Base-by-base conservation (phyloP, 148 eudicot species). In the Pouteria glomerata region DNA sequence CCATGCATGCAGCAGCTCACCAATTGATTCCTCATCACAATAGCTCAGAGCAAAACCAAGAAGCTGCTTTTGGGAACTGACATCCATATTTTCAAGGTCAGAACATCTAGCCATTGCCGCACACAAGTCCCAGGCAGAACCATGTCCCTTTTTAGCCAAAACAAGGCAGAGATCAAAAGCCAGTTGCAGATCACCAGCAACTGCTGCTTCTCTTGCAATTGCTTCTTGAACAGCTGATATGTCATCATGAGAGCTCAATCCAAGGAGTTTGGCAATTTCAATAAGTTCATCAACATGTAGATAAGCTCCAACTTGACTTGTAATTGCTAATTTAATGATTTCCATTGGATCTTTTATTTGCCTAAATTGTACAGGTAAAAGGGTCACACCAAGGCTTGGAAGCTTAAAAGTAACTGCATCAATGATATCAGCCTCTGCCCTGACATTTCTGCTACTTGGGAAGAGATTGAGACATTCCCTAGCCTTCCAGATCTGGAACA, bases 301-400 rank as follows among this genome's bases (percentile, higher is more conserved):
- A 82, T 91, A 95, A 56, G 89, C 92, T 74, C 97, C 99, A 68
- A 79, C 84, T 79, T 95, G 97, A 81, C 86, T 89, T 64, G 97
- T 89, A 72, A 95, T 85, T 51, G 97, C 99, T 84, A 95, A 77
- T 76, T 87, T 92, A 62, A 92, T 75, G 29, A 95, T 84, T 75
- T 90, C 89, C 99, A 95, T 92, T 8, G 94, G 99, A 77, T 95
- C 99, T 81, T 95, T 95, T 63, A 90, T 90, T 84, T 95, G 97
- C 79, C 90, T 89, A 86, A 85, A 95, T 81, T 90, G 90, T 87
- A 89, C 57, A 15, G 99, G 99, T 31, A 95, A 84, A 83, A 95
- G 66, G 81, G 77, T 86, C 53, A 95, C 96, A 44, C 99, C 99
- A 58, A 92, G 92, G 63, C 83, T 90, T 71, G 99, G 97, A 64